Evolutionary conservation across 139 green algal species (phyloP), one percentile per base, ranked within the genome.

Genomic region (Chlamydomonas eustigma): DNA sequence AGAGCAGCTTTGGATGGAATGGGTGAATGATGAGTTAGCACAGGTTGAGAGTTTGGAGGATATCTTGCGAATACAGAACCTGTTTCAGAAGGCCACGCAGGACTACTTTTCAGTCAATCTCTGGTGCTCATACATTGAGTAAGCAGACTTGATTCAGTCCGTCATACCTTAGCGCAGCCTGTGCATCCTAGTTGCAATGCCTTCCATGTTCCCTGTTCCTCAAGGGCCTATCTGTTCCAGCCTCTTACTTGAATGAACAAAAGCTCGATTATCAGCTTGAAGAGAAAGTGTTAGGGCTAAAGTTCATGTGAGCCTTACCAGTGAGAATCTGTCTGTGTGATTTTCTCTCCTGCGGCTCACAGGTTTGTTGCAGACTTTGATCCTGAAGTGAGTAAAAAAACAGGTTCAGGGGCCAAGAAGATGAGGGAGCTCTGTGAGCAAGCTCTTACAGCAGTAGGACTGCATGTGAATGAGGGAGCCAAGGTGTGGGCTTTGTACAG

Each of bases 71-170:
- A 77, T 93, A 37, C 31, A 76, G 70, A 25, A 65, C 0, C 83
- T 97, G 51, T 84, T 91, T 39, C 39, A 80, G 34, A 39, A 70
- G 30, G 86, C 90, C 12, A 75, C 72, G 0, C 31, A 85, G 36
- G 92, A 97, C 69, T 97, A 97, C 77, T 84, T 97, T 2, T 92
- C 88, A 24, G 68, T 92, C 1, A 64, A 74, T 0, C 25, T 96
- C 3, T 97, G 92, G 92, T 70, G 71, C 37, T 76, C 80, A 30
- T 90, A 91, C 75, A 73, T 97, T 0, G 78, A 88, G 86, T 85
- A 39, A 75, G 80, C 68, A 8, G n/a, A n/a, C n/a, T n/a, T n/a
- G n/a, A n/a, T n/a, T n/a, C n/a, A n/a, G n/a, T n/a, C n/a, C n/a
- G n/a, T n/a, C n/a, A n/a, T n/a, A n/a, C n/a, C n/a, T n/a, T n/a